Base-by-base conservation (phyloP, 352 stramenopile genomes). In the Elongisporangium undulatum region DNA sequence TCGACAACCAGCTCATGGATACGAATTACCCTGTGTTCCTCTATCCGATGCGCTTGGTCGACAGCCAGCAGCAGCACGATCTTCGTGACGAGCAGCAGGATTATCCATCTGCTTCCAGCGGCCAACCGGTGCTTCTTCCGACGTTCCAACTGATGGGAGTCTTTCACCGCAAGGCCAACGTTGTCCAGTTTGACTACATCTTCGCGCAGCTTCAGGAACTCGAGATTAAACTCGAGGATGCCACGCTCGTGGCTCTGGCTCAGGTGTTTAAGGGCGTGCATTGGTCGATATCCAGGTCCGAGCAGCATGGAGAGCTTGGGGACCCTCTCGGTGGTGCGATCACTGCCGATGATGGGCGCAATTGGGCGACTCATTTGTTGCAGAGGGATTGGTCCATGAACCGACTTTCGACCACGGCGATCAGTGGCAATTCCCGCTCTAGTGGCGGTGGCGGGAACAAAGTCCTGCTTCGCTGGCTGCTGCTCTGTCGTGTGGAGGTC, bases 161-260 rank as follows among this genome's bases (percentile, higher is more conserved):
- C 3, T 89, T 90, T 55, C 77, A 70, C 19, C 71, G 72, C 19
- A 77, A 87, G 39, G 65, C 77, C 0, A 85, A 79, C 17, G 69
- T 94, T 38, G 68, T 92, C 19, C 79, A 92, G 52, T 91, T 94
- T 39, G 83, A 94, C 54, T 94, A 94, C 67, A 92, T 94, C 49
- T 94, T 94, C 61, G 83, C 77, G 4, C 85, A 94, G 53, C 71
- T 94, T 19, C 85, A 94, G 62, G 85, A 94, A 54, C 64, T 94
- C n/a, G 83, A 92, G 61, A 89, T 94, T 48, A 94, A 94, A 38
- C 49, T 94, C 1, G 85, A 94, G 66, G 85, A 94, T 52, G 84
- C 84, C 21, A 73, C 85, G 15, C 69, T 94, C 17, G 80, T 94
- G 23, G 83, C 82, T 19, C 72, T 90, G 10, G 82, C 83, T 15